A percentile compares a stretch with the other conserved stretches of the same genome.
Conservation (phyloP, 2,329 filamentous ascomycete species). For the Aspergillus pseudoglaucus region DNA sequence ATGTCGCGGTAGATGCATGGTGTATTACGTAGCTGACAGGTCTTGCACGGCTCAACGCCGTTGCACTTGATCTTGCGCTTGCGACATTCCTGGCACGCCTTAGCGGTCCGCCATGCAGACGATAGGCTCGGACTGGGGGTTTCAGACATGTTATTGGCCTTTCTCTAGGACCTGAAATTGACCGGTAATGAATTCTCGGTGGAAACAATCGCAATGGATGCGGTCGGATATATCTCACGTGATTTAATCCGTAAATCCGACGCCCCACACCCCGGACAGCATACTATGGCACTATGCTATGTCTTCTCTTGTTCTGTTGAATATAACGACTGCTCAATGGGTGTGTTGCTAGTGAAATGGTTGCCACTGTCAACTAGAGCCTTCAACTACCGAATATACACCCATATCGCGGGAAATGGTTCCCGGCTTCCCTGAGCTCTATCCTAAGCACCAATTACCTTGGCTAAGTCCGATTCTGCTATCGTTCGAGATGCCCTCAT, state of each 20-base stretch:
- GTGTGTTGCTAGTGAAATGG: too few relatives aligned
- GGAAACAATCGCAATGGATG: too few relatives aligned
- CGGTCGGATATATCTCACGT: constrained; percentile 11
- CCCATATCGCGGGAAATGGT: too few relatives aligned
- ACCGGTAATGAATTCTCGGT: background rate
- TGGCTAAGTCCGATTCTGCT: too few relatives aligned
- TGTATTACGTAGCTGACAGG: constrained; percentile 27
- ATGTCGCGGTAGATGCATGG: constrained; percentile 33
- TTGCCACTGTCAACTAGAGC: too few relatives aligned
- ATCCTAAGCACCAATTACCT: too few relatives aligned
- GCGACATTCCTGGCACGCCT: constrained; percentile 37
- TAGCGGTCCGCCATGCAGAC: constrained; percentile 29
- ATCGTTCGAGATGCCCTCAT: too few relatives aligned
- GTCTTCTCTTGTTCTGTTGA: too few relatives aligned
- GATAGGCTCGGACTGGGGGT: constrained; percentile 9
- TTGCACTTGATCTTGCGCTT: constrained; percentile 38
- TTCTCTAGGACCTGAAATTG: background rate
- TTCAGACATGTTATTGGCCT: constrained; percentile 18
- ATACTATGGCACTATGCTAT: too few relatives aligned
- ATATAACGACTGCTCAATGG: too few relatives aligned
- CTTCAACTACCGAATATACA: too few relatives aligned
- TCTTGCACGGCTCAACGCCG: constrained; percentile 35
- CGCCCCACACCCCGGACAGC: background rate
- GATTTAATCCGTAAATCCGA: constrained; percentile 11
- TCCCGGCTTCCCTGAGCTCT: too few relatives aligned